Evolutionary conservation across 495 filamentous ascomycete genomes (phyloP), one percentile per base, ranked within the genome.

Genomic region (Tuber indicum): DNA sequence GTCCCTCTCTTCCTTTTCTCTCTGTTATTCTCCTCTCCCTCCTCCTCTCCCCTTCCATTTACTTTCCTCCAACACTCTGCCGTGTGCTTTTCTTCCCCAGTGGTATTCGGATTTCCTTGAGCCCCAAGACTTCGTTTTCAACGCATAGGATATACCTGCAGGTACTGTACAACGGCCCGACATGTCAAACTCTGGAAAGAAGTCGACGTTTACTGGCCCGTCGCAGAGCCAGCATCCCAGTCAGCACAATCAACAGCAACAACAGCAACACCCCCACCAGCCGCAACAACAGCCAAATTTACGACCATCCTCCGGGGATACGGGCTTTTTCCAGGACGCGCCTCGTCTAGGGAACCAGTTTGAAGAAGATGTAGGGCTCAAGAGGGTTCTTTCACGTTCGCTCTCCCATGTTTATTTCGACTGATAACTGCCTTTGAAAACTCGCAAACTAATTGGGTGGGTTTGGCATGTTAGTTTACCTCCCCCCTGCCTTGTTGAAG

Each of bases 261-360:
- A 70, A 10, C 72, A 79, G 62, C 77, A 49, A 19, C 77, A 76
- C 6, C 58, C 76, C 43, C 76, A 69, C 74, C 58, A 23, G 43
- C 78, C 45, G 41, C 49, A 76, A 16, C 73, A 80, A 10, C 78
- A 66, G 36, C 46, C 78, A 10, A 36, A n/a, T 32, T 45, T 86
- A 84, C 82, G 85, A 72, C 85, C 86, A 7, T 86, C 87, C n/a
- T 86, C 85, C 62, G 82, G 86, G 47, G 85, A 86, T 77, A 84
- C 74, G 39, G 87, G 87, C 58, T 88, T 88, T 82, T 87, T 88
- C 79, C 87, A 88, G 79, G 74, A 82, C 39, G 75, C 79, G 44
- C 87, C 87, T 7, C 77, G 81, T 3, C 74, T 88, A 74, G 81
- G 72, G 66, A 89, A 88, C 78, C 87, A 88, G 77, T 88, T 86